A percentile compares a stretch with the other conserved stretches of the same genome.
phyloP scores from a whole-genome alignment of 805 yeast genomes.

The Starmerella bombicola region DNA sequence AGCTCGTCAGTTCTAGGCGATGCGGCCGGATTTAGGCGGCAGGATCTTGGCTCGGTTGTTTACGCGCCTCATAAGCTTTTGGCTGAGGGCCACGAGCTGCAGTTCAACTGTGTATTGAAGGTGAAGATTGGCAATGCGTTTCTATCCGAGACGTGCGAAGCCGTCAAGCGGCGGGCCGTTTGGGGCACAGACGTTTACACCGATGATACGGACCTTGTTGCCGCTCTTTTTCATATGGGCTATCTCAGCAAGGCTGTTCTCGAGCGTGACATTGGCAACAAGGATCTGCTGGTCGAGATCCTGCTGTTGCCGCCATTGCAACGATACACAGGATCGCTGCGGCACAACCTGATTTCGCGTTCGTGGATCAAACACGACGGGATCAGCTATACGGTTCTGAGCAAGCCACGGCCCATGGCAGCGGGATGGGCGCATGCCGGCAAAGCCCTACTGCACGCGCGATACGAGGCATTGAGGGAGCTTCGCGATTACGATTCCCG shows the following conservation, averaged over 20 bases:
- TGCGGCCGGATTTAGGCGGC: slow-evolving; percentile 35
- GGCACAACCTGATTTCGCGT: slow-evolving; percentile 63
- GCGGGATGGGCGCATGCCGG: slow-evolving; percentile 14
- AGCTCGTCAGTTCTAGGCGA: slow-evolving; percentile 33
- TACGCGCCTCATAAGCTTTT: slow-evolving; percentile 31
- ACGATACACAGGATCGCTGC: slow-evolving; percentile 50
- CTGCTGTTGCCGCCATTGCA: slow-evolving; percentile 56
- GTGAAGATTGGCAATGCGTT: slow-evolving; percentile 42
- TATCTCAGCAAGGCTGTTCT: slow-evolving; percentile 28
- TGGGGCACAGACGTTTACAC: slow-evolving; percentile 95
- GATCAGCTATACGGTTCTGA: slow-evolving; percentile 47
- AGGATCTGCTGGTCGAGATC: slow-evolving; percentile 47
- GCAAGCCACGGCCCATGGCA: slow-evolving; percentile 13
- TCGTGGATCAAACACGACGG: slow-evolving; percentile 78
- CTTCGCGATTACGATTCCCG: slow-evolving; percentile 9
- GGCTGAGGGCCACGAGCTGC: slow-evolving; percentile 25
- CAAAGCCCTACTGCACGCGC: slow-evolving; percentile 3
- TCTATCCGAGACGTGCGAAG: slow-evolving; percentile 27
- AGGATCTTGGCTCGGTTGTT: slow-evolving; percentile 42
- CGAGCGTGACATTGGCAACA: slow-evolving; percentile 19
- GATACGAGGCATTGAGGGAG: slow-evolving; percentile 10
- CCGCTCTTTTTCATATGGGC: slow-evolving; percentile 67
- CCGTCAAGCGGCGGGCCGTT: slow-evolving; percentile 37
- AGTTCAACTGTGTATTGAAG: slow-evolving; percentile 36
- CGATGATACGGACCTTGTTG: slow-evolving; percentile 79